phyloP scores from a whole-genome alignment of 208 protist species.

The Trypanosomatidae sp. region DNA sequence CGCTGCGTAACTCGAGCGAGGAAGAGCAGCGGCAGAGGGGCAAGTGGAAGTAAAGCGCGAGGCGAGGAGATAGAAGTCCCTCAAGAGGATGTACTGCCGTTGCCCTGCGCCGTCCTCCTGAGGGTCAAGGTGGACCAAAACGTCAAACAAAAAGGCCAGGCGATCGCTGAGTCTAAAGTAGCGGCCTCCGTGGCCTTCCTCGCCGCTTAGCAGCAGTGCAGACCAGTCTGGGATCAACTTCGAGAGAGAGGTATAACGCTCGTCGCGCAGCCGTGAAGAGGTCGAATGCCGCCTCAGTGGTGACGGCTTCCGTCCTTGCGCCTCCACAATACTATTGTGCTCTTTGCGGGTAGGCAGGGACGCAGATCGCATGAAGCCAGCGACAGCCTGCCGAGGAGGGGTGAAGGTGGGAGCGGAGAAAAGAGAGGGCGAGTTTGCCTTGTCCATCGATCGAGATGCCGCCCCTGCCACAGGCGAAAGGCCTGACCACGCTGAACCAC shows the following conservation, averaged over 20 bases:
- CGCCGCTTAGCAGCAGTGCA: conserved; percentile 12
- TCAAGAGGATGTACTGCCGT: conserved; percentile 40
- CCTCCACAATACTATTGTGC: not conserved
- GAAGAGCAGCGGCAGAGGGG: not conserved
- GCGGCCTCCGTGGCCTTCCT: not conserved
- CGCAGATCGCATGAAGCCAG: not conserved
- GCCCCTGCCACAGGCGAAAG: not conserved
- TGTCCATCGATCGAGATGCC: not conserved
- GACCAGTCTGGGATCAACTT: not conserved
- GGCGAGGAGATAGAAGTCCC: conserved; percentile 39
- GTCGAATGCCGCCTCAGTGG: not conserved
- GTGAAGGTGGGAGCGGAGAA: not conserved
- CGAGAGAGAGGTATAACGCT: not conserved
- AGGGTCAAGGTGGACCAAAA: conserved; percentile 22
- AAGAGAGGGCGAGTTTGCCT: not conserved
- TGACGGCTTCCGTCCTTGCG: not conserved
- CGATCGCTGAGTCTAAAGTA: conserved; percentile 23
- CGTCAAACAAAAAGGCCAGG: conserved; percentile 20
- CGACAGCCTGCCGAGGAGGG: not conserved
- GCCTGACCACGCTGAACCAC: not conserved
- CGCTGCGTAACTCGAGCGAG: not conserved
- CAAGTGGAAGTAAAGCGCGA: conserved; percentile 11
- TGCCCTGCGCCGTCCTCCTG: conserved; percentile 15
- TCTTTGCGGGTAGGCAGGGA: not conserved
- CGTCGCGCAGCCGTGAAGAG: not conserved